Base-by-base conservation (phyloP, 495 filamentous ascomycete genomes). In the Lasiosphaeria miniovina region DNA sequence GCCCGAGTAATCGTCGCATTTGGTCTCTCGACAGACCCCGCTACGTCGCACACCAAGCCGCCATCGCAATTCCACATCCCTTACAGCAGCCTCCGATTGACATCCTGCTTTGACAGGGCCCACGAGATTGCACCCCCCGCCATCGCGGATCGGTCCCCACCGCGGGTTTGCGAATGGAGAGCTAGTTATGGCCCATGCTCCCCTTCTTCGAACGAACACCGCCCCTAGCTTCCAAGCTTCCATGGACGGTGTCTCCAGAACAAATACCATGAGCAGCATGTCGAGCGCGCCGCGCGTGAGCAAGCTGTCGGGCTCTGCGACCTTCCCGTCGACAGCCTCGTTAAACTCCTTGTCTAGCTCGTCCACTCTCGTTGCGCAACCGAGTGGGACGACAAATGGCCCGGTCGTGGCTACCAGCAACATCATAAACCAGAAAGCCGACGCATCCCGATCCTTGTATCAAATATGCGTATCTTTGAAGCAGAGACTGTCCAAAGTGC, bases 361-460 rank as follows among this genome's bases (percentile, higher is more conserved):
- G 33, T 58, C 73, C 34, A 77, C 75, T 11, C 58, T 71, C 12
- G 64, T 75, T 34, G 55, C 73, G 14, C 65, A 75, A 4, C 36
- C 66, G 14, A 79, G 43, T n/a, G 78, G 36, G 11, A 62, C 41
- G 36, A 17, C 34, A 32, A 82, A 81, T 62, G 85, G 81, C 54
- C 85, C 82, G 49, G 82, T 92, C 58, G 72, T 85, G 57, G 86
- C 89, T 40, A 88, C 88, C 66, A 82, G 89, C 72, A 96, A 93
- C 70, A 95, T 98, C 74, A 95, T 98, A 78, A 98, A 98, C 74
- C 88, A 89, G 68, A 86, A 84, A 60, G 95, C 92, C 72, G 93
- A 94, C 69, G 88, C 91, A 62, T 87, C 88, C 55, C 82, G 86
- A 49, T 96, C 92, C 24, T 85, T 98, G 36, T 98, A 95, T 68